These are phyloP conservation scores for Triticum urartu DNA, from an alignment of 176 grass and related monocot genomes.

Conservation along the genomic window DNA sequence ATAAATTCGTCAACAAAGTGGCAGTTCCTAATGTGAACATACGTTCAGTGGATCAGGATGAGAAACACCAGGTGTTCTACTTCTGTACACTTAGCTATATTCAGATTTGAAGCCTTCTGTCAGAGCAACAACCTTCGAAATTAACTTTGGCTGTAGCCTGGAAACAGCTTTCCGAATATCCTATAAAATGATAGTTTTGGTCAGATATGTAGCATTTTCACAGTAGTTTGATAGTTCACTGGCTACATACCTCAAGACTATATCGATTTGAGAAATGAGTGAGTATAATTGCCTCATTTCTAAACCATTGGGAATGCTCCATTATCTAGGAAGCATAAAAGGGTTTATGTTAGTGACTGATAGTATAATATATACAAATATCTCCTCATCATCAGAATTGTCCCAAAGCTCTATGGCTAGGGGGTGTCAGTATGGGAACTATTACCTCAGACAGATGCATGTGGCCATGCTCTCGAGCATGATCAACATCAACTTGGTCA, in stretches of 20 bases:
- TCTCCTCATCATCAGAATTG: constrained; percentile 10
- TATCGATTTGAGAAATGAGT: constrained; percentile 94
- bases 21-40: constrained; percentile 33
- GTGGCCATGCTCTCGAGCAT: constrained; percentile 78
- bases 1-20: constrained; percentile 18
- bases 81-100: constrained; percentile 52
- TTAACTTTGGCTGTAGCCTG: constrained; percentile 69
- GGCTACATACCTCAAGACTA: constrained; percentile 64
- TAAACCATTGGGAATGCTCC: constrained; percentile 89
- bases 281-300: constrained; percentile 76
- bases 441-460: constrained; percentile 91
- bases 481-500: constrained; percentile 69
- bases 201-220: constrained; percentile 9
- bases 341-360: neutral
- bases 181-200: constrained; percentile 52
- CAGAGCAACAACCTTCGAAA: constrained; percentile 76
- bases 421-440: neutral
- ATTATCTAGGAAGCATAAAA: constrained; percentile 53
- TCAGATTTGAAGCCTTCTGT: constrained; percentile 93
- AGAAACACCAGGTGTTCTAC: constrained; percentile 31
- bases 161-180: constrained; percentile 78
- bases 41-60: constrained; percentile 24
- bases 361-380: neutral
- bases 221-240: constrained; percentile 8
- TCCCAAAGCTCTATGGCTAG: constrained; percentile 3